Base-by-base conservation (phyloP, 2,329 filamentous ascomycete genomes). In the Hymenoscyphus linearis region DNA sequence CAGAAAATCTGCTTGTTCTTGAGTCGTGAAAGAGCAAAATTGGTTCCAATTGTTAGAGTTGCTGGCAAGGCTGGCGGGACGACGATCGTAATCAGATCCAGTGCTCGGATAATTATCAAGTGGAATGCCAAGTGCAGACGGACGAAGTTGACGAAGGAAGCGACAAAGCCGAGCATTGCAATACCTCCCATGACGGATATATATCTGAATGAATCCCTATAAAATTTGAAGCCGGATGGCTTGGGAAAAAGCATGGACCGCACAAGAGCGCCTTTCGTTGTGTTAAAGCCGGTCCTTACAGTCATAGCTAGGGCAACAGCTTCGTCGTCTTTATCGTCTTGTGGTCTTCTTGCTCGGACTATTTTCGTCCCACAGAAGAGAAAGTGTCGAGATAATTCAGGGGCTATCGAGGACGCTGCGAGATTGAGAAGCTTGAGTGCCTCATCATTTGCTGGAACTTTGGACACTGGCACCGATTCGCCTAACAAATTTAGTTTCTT, bases 191-290 rank as follows among this genome's bases (percentile, higher is more conserved):
- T 99, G 63, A 99, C 95, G 3, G 90, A 92, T 63, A 99, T 98
- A 74, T 99, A 99, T 25, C 93, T 86, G 77, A 99, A 99, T 0
- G 93, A 97, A 74, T 99, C 95, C 50, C 91, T 86, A 74, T 99
- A 99, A 73, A 99, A 99, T 71, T 96, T 98, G 83, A 99, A 99
- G 0, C 93, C 93, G 0, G 93, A 96, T 1, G 95, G 95, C 72
- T 99, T 99, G 0, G 95, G 96, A 72, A 99, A 99, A 40, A 99
- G 83, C 93, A 99, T 99, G 0, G 95, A 98, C 26, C 95, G 89
- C 62, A 99, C 92, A 18, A 99, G 79, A 10, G 95, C 91, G 26
- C 95, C 95, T 74, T 99, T 99, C 1, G 95, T 99, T 0, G 95
- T 99, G 73, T 96, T 96, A 76, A 99, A 99, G 1, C 95, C 95